Conservation (phyloP, 148 eudicot genomes). For the Dianthus caryophyllus region DNA sequence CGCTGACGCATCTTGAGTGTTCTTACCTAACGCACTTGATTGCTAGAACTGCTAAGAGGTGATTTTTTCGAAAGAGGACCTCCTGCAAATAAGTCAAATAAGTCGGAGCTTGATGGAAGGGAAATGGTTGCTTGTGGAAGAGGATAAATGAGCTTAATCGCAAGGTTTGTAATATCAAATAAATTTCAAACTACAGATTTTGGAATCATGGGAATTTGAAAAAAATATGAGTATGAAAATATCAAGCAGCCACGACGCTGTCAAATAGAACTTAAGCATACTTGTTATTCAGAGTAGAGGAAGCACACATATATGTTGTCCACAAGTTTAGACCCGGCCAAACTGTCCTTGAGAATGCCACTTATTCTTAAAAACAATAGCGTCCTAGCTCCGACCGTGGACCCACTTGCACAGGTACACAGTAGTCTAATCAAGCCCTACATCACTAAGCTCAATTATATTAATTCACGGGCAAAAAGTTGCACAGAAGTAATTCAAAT, state of each 20-base stretch:
- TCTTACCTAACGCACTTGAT: conserved; percentile 53
- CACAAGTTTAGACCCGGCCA: conserved; percentile 79
- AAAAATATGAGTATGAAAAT: too few species aligned
- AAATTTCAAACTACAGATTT: conserved; percentile 3
- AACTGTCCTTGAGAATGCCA: conserved; percentile 82
- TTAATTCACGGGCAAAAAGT: too few species aligned
- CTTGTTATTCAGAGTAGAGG: conserved; percentile 94
- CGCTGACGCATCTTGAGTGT: conserved; percentile 48
- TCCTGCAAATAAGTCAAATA: conserved; percentile 51
- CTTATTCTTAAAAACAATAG: conserved; percentile 83
- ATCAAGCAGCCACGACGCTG: not conserved
- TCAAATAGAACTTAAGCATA: conserved; percentile 20
- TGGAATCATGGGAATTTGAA: not conserved
- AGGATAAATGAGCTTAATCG: conserved; percentile 97
- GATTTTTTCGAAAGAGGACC: conserved; percentile 62
- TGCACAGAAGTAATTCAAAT: too few species aligned
- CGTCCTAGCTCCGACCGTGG: conserved; percentile 92
- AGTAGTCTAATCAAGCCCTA: too few species aligned
- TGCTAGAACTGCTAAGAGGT: conserved; percentile 49
- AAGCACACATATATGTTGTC: conserved; percentile 71
- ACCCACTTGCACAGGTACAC: too few species aligned
- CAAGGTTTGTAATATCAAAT: conserved; percentile 91
- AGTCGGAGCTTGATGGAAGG: conserved; percentile 63
- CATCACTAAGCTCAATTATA: too few species aligned
- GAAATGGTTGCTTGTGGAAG: conserved; percentile 85